Percentiles rank a stretch among this genome's conserved stretches.
phyloP scores from a whole-genome alignment of 2,329 filamentous ascomycete genomes.

The Penicillium sclerotigenum region DNA sequence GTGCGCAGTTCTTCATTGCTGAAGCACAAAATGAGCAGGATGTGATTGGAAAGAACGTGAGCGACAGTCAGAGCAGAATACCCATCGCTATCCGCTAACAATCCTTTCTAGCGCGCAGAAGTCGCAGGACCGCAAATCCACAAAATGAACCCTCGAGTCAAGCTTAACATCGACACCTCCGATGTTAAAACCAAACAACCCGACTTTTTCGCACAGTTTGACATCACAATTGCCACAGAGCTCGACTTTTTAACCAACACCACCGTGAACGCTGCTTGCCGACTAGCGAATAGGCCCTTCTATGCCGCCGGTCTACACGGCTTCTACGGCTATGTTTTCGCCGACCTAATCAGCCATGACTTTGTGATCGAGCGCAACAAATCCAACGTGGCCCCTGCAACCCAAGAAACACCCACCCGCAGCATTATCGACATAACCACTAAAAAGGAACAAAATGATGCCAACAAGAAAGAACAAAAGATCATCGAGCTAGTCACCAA shows the following conservation, averaged over 20 bases:
- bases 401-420: slow-evolving; percentile 73
- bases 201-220: slow-evolving; percentile 74
- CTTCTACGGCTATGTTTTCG: slow-evolving; percentile 92
- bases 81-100: slow-evolving; percentile 5
- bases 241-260: slow-evolving; percentile 71
- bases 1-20: slow-evolving; percentile 77
- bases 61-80: slow-evolving; percentile 9
- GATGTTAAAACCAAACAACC: slow-evolving; percentile 65
- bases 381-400: slow-evolving; percentile 65
- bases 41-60: slow-evolving; percentile 63
- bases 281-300: slow-evolving; percentile 73
- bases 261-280: slow-evolving; percentile 80
- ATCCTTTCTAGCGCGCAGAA: slow-evolving; percentile 62
- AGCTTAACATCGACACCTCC: slow-evolving; percentile 66
- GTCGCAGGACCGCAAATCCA: slow-evolving; percentile 74
- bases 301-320: slow-evolving; percentile 87
- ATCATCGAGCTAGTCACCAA: slow-evolving; percentile 84
- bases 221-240: slow-evolving; percentile 87
- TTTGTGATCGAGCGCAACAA: slow-evolving; percentile 84
- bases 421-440: slow-evolving; percentile 69
- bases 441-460: slow-evolving; percentile 67
- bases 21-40: slow-evolving; percentile 51
- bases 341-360: slow-evolving; percentile 84
- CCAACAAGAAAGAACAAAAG: slow-evolving; percentile 70
- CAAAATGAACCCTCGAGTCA: slow-evolving; percentile 85